Conservation (phyloP, 2,329 filamentous ascomycete genomes). For the Cercospora beticola region DNA sequence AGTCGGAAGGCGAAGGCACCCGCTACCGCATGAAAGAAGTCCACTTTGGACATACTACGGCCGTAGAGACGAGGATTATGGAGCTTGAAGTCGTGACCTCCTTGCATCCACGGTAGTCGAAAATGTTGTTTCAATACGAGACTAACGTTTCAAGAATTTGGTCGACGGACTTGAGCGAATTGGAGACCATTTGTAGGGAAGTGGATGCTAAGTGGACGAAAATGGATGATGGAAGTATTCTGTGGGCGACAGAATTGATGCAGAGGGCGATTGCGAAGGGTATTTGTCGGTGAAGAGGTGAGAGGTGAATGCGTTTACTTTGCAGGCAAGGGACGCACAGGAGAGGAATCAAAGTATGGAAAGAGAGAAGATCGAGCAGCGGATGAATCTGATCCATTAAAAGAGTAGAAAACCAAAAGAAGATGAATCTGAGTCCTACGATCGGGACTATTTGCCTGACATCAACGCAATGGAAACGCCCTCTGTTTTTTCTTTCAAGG, state of each 20-base stretch:
- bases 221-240: background rate
- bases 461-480: background rate
- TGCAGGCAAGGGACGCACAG: background rate
- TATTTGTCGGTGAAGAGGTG: background rate
- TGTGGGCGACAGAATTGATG: background rate
- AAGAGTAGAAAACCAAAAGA: background rate
- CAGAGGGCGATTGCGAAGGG: background rate
- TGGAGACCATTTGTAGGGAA: background rate
- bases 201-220: background rate
- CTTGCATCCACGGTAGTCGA: background rate
- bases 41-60: background rate
- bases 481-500: background rate
- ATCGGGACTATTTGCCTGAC: background rate
- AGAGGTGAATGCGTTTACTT: background rate
- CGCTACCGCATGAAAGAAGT: background rate
- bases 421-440: background rate
- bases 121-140: background rate
- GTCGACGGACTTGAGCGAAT: background rate
- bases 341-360: too few species aligned
- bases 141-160: background rate
- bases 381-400: background rate
- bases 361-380: background rate
- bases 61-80: background rate
- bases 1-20: background rate
- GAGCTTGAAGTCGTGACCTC: background rate